phyloP scores from a whole-genome alignment of 805 yeast genomes.

The Candida coquimbonensis region DNA sequence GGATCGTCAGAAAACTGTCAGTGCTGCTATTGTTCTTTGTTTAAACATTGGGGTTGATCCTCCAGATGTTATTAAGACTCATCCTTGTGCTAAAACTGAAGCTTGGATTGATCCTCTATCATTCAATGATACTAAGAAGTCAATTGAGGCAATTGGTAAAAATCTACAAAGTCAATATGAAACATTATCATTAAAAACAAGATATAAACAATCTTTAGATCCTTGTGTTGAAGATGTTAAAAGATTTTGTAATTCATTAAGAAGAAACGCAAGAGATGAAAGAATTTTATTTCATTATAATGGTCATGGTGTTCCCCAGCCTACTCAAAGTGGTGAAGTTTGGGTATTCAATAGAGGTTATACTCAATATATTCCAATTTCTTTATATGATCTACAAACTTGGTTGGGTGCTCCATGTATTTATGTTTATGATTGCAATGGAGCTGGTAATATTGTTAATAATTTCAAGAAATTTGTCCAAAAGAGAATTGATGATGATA shows the following conservation, averaged over 20 bases:
- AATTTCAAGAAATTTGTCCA: slow-evolving; percentile 88
- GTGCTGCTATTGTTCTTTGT: slow-evolving; percentile 88
- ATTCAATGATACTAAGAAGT: slow-evolving; percentile 80
- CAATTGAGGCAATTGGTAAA: slow-evolving; percentile 86
- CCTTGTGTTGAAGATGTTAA: slow-evolving; percentile 95
- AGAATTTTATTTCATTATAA: slow-evolving; percentile 90
- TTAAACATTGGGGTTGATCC: slow-evolving; percentile 94
- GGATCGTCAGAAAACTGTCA: slow-evolving; percentile 86
- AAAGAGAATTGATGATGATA: slow-evolving; percentile 81
- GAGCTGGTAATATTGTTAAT: slow-evolving; percentile 87
- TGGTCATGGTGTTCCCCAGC: slow-evolving; percentile 98
- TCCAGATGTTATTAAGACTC: slow-evolving; percentile 89
- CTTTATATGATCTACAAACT: slow-evolving; percentile 88
- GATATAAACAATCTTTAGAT: slow-evolving; percentile 86
- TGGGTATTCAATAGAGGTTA: slow-evolving; percentile 98
- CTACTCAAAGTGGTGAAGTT: slow-evolving; percentile 91
- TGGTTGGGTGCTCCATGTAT: slow-evolving; percentile 99
- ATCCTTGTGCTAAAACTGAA: slow-evolving; percentile 86
- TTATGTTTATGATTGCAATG: slow-evolving; percentile 88
- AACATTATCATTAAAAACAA: slow-evolving; percentile 75
- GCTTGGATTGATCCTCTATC: slow-evolving; percentile 89
- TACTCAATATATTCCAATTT: slow-evolving; percentile 95
- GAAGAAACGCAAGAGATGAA: slow-evolving; percentile 91
- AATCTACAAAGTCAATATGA: slow-evolving; percentile 84
- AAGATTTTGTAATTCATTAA: slow-evolving; percentile 78